Evolutionary conservation across 169 alveolate species (phyloP).

Genomic region (Eimeria necatrix): DNA sequence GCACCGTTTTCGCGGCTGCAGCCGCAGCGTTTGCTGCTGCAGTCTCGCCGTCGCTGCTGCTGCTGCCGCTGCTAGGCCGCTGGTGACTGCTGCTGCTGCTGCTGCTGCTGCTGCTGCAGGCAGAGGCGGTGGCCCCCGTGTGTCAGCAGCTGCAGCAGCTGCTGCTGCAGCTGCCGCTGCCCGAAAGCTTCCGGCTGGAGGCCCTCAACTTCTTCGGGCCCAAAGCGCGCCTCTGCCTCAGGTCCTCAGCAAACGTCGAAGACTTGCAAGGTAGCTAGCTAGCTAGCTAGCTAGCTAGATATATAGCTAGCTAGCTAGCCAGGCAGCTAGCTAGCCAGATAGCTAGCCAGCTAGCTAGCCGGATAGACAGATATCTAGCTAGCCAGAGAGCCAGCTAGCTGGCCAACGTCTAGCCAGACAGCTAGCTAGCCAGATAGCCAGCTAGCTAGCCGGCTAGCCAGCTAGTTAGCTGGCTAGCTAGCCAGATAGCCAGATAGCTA

Average conservation of each 20-base stretch:
- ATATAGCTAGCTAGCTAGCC: no score
- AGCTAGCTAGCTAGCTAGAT: no score
- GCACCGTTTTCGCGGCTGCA: no score
- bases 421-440: no score
- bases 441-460: no score
- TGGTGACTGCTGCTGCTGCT: not conserved
- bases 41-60: not conserved
- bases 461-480: no score
- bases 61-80: not conserved
- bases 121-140: not conserved
- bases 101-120: not conserved
- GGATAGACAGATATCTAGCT: no score
- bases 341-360: no score
- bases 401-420: no score
- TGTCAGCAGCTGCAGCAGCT: slow-evolving; percentile 28
- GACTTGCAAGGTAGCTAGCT: slow-evolving; percentile 42
- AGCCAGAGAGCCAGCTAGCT: no score
- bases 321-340: no score
- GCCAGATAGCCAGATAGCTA: no score
- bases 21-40: not conserved
- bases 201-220: slow-evolving; percentile 30
- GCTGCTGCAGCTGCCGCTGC: slow-evolving; percentile 16
- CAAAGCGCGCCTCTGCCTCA: slow-evolving; percentile 63
- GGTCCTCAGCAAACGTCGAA: slow-evolving; percentile 76
- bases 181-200: not conserved